Percentiles rank a stretch among this genome's conserved stretches.
phyloP scores from a whole-genome alignment of 176 grass and related monocot species.

The Oryza nivara region DNA sequence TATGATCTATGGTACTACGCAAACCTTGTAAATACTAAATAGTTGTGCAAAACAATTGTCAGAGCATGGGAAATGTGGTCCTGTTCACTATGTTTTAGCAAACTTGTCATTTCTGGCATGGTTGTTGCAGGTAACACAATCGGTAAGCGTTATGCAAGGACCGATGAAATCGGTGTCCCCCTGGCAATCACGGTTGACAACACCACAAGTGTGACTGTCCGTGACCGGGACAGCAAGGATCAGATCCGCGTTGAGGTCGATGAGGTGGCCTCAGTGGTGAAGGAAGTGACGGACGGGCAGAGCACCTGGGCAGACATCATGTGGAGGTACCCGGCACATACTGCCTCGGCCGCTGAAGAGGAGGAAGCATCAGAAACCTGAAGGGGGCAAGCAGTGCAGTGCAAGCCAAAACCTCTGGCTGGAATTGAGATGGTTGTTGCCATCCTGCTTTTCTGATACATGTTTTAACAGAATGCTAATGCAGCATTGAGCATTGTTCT shows the following conservation, averaged over 20 bases:
- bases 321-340: slow-evolving; percentile 78
- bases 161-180: slow-evolving; percentile 75
- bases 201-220: slow-evolving; percentile 60
- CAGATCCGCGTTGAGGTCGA: slow-evolving; percentile 76
- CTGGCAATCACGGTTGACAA: slow-evolving; percentile 77
- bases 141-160: slow-evolving; percentile 81
- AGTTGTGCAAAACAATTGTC: background rate
- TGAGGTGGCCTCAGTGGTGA: slow-evolving; percentile 76
- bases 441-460: background rate
- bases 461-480: slow-evolving; percentile 15
- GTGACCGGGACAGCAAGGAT: slow-evolving; percentile 82
- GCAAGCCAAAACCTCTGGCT: background rate
- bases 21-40: background rate
- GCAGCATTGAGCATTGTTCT: background rate
- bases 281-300: slow-evolving; percentile 69
- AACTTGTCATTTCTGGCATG: background rate
- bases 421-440: background rate
- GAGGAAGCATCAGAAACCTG: slow-evolving; percentile 43
- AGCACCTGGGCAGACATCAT: slow-evolving; percentile 91
- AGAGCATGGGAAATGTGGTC: background rate
- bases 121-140: slow-evolving; percentile 69
- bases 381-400: slow-evolving; percentile 9
- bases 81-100: background rate
- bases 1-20: background rate
- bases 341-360: slow-evolving; percentile 41